Evolutionary conservation across 306 rosid genomes (phyloP).

Genomic region (Fragaria vesca): DNA sequence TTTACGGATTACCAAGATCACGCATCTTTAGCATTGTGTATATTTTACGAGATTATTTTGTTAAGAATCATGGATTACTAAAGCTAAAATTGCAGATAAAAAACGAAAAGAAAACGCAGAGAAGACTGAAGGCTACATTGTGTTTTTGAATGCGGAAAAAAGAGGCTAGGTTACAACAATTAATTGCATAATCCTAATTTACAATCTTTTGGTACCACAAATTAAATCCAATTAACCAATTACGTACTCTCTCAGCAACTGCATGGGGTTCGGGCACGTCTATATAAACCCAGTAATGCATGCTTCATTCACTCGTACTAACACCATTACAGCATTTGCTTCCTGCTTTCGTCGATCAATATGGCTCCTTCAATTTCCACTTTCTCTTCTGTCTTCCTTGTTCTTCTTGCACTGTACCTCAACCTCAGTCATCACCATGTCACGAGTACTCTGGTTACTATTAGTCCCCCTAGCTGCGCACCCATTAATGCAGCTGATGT

Average conservation of each 20-base stretch:
- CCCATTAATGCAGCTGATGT: conserved; percentile 13
- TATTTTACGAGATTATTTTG: too few species aligned
- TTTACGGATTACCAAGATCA: too few species aligned
- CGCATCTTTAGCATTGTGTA: neutral
- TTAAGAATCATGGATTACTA: too few species aligned
- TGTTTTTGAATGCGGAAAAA: too few species aligned
- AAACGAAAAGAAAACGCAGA: too few species aligned
- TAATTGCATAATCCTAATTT: too few species aligned
- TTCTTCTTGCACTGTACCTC: neutral
- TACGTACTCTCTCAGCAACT: neutral
- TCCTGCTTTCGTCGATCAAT: neutral
- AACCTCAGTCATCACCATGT: neutral
- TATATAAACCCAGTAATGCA: neutral
- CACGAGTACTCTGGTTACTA: neutral
- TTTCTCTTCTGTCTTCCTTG: neutral
- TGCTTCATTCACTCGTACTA: neutral
- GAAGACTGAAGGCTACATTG: too few species aligned
- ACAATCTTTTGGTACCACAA: neutral
- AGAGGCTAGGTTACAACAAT: too few species aligned
- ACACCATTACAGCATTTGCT: neutral
- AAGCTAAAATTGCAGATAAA: too few species aligned
- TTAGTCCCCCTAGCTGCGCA: neutral
- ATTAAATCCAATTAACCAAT: neutral
- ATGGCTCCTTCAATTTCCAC: neutral
- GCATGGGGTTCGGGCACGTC: neutral